Conservation (phyloP, 768 basidiomycete species). For the Suillus americanus region DNA sequence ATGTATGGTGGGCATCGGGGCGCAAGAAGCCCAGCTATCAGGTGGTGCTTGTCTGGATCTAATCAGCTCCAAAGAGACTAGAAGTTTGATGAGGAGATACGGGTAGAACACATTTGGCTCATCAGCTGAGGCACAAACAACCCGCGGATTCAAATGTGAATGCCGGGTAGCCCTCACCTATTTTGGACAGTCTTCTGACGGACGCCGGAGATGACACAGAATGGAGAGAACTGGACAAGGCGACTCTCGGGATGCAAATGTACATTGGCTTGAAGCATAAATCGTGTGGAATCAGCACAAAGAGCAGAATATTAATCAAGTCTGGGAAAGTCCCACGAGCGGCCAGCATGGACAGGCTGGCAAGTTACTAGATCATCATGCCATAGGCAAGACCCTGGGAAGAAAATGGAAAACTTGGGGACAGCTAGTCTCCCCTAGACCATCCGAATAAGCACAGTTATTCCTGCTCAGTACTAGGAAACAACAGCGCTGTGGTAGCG, state of each 20-base stretch:
- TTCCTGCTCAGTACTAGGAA: not conserved
- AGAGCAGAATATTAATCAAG: not conserved
- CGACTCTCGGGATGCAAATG: not conserved
- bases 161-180: not conserved
- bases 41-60: not conserved
- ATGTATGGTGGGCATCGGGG: not conserved
- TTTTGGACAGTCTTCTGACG: not conserved
- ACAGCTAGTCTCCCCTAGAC: not conserved
- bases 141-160: not conserved
- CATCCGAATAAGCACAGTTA: not conserved
- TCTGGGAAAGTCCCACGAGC: not conserved
- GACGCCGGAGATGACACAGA: not conserved
- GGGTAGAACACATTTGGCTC: not conserved
- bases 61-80: not conserved
- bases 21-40: not conserved
- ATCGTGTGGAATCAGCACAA: not conserved
- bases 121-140: not conserved
- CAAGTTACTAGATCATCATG: not conserved
- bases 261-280: not conserved
- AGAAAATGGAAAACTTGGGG: not conserved
- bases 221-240: not conserved
- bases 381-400: not conserved
- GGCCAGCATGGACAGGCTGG: not conserved
- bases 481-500: not conserved
- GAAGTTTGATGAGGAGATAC: not conserved